Evolutionary conservation across 2,329 filamentous ascomycete genomes (phyloP), one percentile per base, ranked within the genome.

Genomic region (Apiospora arundinis): DNA sequence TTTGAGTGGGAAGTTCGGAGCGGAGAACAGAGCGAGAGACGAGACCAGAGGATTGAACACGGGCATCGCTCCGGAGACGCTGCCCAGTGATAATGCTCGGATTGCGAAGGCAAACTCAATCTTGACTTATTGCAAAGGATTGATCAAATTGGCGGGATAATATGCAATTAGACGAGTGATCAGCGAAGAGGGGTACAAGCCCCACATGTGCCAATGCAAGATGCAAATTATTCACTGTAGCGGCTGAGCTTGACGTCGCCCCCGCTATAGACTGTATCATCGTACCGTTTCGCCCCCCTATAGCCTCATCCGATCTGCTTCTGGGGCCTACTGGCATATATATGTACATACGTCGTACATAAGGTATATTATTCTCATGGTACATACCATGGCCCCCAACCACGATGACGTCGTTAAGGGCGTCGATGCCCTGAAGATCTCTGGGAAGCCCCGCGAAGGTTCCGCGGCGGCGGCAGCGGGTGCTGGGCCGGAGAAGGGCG

Each of bases 181-280:
- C 2, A 8, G 12, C 1, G 9, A 63, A 9, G 56, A 23, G 56
- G 32, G 32, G 56, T 32, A 9, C 2, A 6, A 5, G 2, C 32
- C 18, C 56, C 56, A 63, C 9, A 32, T 63, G 56, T 18, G 11
- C 8, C n/a, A n/a, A 63, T 40, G 56, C 56, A 40, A n/a, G 18
- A 18, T 63, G 56, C 28, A 63, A 63, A 63, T 63, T 63, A 63
- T 63, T 63, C 32, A 63, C 32, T 63, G 56, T 40, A 40, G 56
- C 32, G 56, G 56, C 28, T 40, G 18, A 63, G 21, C 21, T 40
- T 63, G 56, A 12, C 28, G 8, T 4, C 52, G 32, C 11, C 52
- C 52, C 52, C 52, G 52, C 52, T 56, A 56, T 32, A 56, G 52
- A 32, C 25, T 6, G 42, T 32, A 16, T 18, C 42, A 16, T 16